Percentiles rank a stretch among this genome's conserved stretches.
Conservation (phyloP, 164 flowering plant genomes). For the Kingdonia uniflora region DNA sequence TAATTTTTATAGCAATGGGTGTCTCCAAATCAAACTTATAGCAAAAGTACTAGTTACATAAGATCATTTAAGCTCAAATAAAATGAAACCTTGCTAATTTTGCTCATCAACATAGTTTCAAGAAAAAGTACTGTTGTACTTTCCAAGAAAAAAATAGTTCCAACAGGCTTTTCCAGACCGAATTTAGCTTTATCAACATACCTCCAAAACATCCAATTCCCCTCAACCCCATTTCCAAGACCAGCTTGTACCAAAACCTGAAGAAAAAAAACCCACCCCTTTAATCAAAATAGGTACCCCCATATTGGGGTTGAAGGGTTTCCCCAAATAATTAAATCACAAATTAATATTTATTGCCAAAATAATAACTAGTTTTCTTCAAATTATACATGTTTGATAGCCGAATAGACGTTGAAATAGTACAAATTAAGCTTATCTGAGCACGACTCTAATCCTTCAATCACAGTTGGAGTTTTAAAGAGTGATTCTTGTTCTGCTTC, state of each 20-base stretch:
- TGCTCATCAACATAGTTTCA: constrained; percentile 14
- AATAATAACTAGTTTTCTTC: no score
- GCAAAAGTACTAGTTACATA: no score
- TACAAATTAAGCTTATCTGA: constrained; percentile 26
- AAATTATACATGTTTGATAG: constrained; percentile 38
- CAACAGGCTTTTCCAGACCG: constrained; percentile 51
- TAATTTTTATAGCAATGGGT: no score
- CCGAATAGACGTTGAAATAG: constrained; percentile 42
- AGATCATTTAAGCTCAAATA: background rate
- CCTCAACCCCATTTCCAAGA: constrained; percentile 11
- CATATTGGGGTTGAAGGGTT: no score
- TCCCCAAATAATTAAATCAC: no score
- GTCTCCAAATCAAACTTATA: no score
- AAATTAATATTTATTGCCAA: no score
- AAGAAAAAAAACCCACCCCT: no score
- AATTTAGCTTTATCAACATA: no score
- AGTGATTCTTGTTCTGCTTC: constrained; percentile 11
- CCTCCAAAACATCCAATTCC: no score
- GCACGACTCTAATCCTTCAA: constrained; percentile 31
- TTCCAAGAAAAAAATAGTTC: constrained; percentile 52
- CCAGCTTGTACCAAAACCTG: constrained; percentile 55
- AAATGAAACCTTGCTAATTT: constrained; percentile 31
- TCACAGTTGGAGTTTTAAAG: constrained; percentile 9
- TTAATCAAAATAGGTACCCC: no score
- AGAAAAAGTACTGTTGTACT: no score